Percentiles rank a stretch among this genome's conserved stretches.
These are phyloP conservation scores for Pyricularia sp. DNA, from an alignment of 2,329 filamentous ascomycete genomes.

Conservation along the genomic window DNA sequence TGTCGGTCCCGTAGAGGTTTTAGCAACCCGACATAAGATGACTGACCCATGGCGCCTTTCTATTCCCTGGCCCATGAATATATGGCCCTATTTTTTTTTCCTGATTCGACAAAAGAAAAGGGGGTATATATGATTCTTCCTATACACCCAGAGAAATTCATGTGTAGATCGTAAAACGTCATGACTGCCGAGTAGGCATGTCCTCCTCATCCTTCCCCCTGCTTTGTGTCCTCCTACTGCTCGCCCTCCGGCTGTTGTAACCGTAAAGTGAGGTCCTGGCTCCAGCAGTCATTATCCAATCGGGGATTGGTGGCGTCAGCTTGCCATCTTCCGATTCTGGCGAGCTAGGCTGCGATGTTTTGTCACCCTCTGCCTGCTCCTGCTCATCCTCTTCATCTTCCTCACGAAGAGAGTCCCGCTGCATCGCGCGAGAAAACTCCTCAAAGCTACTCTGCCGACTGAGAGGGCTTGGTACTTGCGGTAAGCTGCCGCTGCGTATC, in stretches of 20 bases:
- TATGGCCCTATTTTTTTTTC: not conserved
- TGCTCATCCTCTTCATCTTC: conserved; percentile 13
- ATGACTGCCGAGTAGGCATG: conserved; percentile 10
- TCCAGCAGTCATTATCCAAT: conserved; percentile 45
- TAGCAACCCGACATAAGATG: not conserved
- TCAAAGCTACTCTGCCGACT: conserved; percentile 37
- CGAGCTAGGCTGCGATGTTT: conserved; percentile 9
- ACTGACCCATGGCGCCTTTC: not conserved
- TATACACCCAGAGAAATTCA: not conserved
- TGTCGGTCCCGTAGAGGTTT: not conserved
- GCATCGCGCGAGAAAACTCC: conserved; percentile 20
- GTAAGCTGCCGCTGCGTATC: conserved; percentile 43
- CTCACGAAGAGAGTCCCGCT: not conserved
- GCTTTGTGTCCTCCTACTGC: conserved; percentile 1
- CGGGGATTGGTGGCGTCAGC: conserved; percentile 48
- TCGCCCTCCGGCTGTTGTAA: conserved; percentile 28
- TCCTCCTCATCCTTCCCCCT: conserved; percentile 11
- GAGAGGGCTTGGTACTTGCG: conserved; percentile 33
- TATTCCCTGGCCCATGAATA: not conserved
- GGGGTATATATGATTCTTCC: not conserved
- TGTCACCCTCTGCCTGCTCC: conserved; percentile 14
- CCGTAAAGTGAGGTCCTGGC: conserved; percentile 33
- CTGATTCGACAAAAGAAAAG: not conserved
- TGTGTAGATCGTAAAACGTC: conserved; percentile 1
- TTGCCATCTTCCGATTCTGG: conserved; percentile 20